Conservation (phyloP, 2,329 filamentous ascomycete species). For the Coleophoma cylindrospora region DNA sequence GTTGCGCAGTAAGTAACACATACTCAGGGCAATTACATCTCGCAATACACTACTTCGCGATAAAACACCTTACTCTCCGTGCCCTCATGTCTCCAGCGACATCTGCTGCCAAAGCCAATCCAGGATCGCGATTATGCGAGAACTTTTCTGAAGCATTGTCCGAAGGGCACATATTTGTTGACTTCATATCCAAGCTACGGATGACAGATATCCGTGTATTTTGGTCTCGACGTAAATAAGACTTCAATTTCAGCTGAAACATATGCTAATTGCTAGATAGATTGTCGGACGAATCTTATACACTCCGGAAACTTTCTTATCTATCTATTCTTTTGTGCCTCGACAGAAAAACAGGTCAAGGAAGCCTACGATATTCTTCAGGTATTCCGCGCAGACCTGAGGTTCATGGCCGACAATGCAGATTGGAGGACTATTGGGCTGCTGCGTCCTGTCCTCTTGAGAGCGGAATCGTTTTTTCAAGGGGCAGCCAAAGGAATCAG, state of each 20-base stretch:
- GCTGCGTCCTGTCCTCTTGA: constrained; percentile 9
- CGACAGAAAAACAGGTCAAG: constrained; percentile 14
- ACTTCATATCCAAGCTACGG: constrained; percentile 4
- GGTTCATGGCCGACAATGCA: neutral
- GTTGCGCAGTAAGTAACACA: neutral
- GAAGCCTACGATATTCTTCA: constrained; percentile 11
- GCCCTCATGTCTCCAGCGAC: constrained; percentile 41
- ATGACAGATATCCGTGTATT: constrained; percentile 6
- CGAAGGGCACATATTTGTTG: constrained; percentile 10
- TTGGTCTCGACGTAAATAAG: constrained; percentile 9
- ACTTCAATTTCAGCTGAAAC: neutral
- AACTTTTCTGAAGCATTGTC: constrained; percentile 5
- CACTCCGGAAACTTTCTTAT: constrained; percentile 43
- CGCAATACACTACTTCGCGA: constrained; percentile 30
- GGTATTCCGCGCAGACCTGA: constrained; percentile 9
- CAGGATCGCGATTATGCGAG: constrained; percentile 6
- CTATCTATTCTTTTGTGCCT: constrained; percentile 40
- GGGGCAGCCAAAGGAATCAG: constrained; percentile 10
- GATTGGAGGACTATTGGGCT: constrained; percentile 15
- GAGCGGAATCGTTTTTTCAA: constrained; percentile 11
- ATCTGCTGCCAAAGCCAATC: constrained; percentile 34
- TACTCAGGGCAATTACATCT: constrained; percentile 33
- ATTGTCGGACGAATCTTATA: constrained; percentile 37
- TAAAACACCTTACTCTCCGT: constrained; percentile 35
- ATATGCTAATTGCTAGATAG: neutral